A percentile compares a stretch with the other conserved stretches of the same genome.
phyloP scores from a whole-genome alignment of 176 grass and related monocot species.

The Avena sativa region DNA sequence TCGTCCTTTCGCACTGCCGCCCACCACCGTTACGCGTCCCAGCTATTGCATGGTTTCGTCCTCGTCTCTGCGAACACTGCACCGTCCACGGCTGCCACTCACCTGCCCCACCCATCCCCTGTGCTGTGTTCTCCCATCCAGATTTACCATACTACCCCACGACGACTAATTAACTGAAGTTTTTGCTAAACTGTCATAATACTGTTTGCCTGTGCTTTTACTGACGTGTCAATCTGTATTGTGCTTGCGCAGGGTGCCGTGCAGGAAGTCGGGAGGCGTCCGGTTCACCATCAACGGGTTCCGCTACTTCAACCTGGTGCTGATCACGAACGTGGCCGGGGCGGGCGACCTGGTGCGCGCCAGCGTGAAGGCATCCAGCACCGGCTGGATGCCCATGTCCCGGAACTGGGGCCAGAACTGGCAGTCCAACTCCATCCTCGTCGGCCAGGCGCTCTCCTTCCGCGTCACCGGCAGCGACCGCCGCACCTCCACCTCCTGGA shows the following conservation, averaged over 20 bases:
- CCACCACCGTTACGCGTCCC: slow-evolving; percentile 20
- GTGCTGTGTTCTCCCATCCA: neutral
- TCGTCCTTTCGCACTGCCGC: slow-evolving; percentile 35
- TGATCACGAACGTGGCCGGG: slow-evolving; percentile 83
- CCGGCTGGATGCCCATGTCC: slow-evolving; percentile 76
- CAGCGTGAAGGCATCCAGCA: slow-evolving; percentile 58
- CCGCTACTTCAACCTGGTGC: slow-evolving; percentile 92
- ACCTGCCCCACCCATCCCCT: neutral
- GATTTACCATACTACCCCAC: slow-evolving; percentile 1
- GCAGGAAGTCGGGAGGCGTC: slow-evolving; percentile 59
- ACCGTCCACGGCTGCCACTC: neutral
- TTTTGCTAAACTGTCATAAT: neutral
- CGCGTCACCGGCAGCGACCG: slow-evolving; percentile 73
- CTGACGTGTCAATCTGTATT: neutral
- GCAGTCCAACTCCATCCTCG: slow-evolving; percentile 74
- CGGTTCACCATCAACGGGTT: slow-evolving; percentile 84
- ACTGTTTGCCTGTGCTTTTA: neutral
- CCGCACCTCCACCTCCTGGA: slow-evolving; percentile 68
- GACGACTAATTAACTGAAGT: too few species aligned
- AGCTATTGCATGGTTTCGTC: neutral
- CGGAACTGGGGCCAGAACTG: slow-evolving; percentile 98
- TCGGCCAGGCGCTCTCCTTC: slow-evolving; percentile 75
- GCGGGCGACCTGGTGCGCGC: slow-evolving; percentile 71
- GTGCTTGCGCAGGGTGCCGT: slow-evolving; percentile 49
- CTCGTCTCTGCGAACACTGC: neutral